phyloP scores from a whole-genome alignment of 129 eudicot genomes.

The Tagetes erecta region DNA sequence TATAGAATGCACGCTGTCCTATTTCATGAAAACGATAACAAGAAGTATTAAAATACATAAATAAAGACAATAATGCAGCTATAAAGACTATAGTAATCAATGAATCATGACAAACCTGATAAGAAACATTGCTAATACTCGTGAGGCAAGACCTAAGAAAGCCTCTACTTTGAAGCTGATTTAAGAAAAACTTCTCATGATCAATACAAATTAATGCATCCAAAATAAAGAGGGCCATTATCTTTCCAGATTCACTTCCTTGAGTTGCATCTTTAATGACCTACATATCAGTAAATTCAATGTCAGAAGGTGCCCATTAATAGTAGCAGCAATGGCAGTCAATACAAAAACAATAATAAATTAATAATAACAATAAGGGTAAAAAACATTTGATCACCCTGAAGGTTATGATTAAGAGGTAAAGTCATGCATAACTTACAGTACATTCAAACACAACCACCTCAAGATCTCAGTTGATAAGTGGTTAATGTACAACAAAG shows the following conservation, averaged over 20 bases:
- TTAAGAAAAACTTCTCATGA: slow-evolving; percentile 87
- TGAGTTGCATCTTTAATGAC: slow-evolving; percentile 83
- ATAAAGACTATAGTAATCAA: background rate
- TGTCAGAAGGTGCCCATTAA: background rate
- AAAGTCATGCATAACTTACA: background rate
- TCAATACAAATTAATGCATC: slow-evolving; percentile 87
- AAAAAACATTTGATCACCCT: background rate
- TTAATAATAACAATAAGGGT: background rate
- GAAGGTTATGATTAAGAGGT: background rate
- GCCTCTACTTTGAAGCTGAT: slow-evolving; percentile 97
- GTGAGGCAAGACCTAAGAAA: slow-evolving; percentile 78
- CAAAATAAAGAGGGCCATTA: slow-evolving; percentile 70
- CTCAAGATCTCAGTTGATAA: background rate
- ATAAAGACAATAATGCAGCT: background rate
- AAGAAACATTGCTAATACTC: slow-evolving; percentile 69
- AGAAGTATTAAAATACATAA: background rate
- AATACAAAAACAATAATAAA: background rate
- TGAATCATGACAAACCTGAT: slow-evolving; percentile 47
- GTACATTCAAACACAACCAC: background rate
- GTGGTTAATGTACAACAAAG: background rate
- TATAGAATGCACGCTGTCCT: slow-evolving; percentile 69
- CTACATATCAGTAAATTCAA: slow-evolving; percentile 35
- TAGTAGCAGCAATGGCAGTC: background rate
- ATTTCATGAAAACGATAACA: slow-evolving; percentile 9
- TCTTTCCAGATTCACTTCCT: slow-evolving; percentile 91